These are phyloP conservation scores for Colletotrichum paranaense DNA, from an alignment of 2,329 filamentous ascomycete genomes.

Conservation along the genomic window DNA sequence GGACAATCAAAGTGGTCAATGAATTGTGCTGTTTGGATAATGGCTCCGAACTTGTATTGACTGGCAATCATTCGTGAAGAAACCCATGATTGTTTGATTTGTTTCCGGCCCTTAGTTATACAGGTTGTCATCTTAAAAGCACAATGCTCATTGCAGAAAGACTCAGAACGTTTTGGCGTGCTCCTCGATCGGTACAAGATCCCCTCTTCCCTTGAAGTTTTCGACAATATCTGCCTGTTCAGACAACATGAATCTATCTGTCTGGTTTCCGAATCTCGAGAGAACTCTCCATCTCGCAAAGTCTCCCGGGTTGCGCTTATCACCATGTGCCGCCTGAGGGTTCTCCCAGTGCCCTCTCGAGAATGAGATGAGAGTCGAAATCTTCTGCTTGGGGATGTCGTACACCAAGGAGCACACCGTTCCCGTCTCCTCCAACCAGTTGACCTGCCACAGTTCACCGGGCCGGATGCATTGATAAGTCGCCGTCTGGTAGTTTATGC, in stretches of 20 bases:
- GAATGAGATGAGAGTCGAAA: slow-evolving; percentile 65
- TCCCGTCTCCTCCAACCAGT: slow-evolving; percentile 71
- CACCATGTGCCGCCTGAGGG: slow-evolving; percentile 61
- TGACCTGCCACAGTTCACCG: slow-evolving; percentile 69
- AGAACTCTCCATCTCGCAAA: slow-evolving; percentile 63
- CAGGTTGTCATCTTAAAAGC: neutral
- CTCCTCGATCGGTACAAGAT: slow-evolving; percentile 57
- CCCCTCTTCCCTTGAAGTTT: slow-evolving; percentile 60
- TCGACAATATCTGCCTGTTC: slow-evolving; percentile 65
- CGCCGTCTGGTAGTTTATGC: slow-evolving; percentile 63
- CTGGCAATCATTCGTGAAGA: neutral
- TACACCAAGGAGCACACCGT: slow-evolving; percentile 67
- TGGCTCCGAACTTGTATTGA: neutral
- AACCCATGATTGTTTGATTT: neutral
- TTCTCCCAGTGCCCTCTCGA: slow-evolving; percentile 68
- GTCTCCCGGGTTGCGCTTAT: slow-evolving; percentile 64
- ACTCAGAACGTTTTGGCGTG: slow-evolving; percentile 35
- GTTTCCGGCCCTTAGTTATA: neutral
- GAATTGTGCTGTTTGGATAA: no score
- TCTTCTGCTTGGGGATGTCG: slow-evolving; percentile 59
- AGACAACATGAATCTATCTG: slow-evolving; percentile 61
- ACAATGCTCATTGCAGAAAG: neutral
- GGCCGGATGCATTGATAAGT: slow-evolving; percentile 68
- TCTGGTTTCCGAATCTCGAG: slow-evolving; percentile 60
- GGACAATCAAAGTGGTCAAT: no score